phyloP scores from a whole-genome alignment of 345 rosid genomes.

The Trapa bicornis region DNA sequence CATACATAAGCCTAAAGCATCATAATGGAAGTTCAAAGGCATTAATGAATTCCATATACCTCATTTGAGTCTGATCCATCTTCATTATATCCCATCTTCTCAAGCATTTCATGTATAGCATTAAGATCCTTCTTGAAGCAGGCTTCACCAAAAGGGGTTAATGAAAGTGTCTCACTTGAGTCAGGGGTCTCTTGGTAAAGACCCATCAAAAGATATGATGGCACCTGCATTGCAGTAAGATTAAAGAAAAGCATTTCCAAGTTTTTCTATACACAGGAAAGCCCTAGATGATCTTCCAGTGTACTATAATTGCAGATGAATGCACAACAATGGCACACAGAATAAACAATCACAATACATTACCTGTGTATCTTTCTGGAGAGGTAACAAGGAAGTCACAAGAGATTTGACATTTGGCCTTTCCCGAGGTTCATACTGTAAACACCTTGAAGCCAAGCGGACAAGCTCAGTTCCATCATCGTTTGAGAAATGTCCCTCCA shows the following conservation, averaged over 20 bases:
- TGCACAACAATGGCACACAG: neutral
- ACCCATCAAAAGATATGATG: conserved; percentile 27
- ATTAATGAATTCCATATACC: conserved; percentile 12
- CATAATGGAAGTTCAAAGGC: neutral
- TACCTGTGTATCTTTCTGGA: conserved; percentile 38
- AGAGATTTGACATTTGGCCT: conserved; percentile 41
- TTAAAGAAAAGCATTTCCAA: neutral
- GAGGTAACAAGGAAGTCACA: conserved; percentile 28
- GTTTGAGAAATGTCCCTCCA: conserved; percentile 39
- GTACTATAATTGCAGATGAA: no score
- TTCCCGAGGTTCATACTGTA: conserved; percentile 40
- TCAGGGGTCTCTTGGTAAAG: conserved; percentile 18
- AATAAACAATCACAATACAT: neutral
- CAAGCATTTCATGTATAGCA: conserved; percentile 35
- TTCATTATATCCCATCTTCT: conserved; percentile 30
- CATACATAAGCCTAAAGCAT: neutral
- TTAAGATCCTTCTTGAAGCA: conserved; percentile 32
- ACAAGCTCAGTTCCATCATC: conserved; percentile 38
- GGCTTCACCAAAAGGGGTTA: conserved; percentile 37
- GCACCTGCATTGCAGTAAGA: conserved; percentile 19
- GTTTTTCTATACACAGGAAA: no score
- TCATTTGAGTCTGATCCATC: conserved; percentile 36
- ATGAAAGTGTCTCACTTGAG: conserved; percentile 9
- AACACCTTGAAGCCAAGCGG: conserved; percentile 35
- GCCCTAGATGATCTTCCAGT: no score